These are phyloP conservation scores for Fusarium nurragi DNA, from an alignment of 2,329 filamentous ascomycete species.

Conservation along the genomic window DNA sequence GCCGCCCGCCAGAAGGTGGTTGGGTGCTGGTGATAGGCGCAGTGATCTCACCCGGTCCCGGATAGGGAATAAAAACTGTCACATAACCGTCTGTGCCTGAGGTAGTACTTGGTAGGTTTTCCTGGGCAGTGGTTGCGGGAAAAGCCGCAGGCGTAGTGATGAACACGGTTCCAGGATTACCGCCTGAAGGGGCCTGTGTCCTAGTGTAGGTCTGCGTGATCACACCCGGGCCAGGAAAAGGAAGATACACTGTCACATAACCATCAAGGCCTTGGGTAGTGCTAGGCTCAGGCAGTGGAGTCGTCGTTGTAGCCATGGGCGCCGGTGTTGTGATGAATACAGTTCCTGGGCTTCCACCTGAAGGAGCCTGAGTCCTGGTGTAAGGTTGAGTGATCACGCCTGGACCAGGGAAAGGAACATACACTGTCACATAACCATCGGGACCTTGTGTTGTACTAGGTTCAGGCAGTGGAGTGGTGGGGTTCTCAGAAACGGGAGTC, in stretches of 20 bases:
- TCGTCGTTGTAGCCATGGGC: background rate
- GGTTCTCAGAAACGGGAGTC: conserved; percentile 5
- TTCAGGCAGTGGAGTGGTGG: background rate
- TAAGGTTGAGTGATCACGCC: conserved; percentile 11
- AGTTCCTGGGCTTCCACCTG: conserved; percentile 20
- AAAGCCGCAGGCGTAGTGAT: conserved; percentile 25
- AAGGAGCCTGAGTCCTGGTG: conserved; percentile 14
- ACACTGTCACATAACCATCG: conserved; percentile 12
- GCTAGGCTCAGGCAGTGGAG: conserved; percentile 3
- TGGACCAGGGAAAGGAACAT: conserved; percentile 13
- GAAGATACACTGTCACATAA: conserved; percentile 22
- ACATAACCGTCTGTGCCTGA: conserved; percentile 23
- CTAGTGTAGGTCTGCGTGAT: conserved; percentile 20
- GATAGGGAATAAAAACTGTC: conserved; percentile 22
- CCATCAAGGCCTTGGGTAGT: conserved; percentile 12
- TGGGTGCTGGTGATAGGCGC: conserved; percentile 17
- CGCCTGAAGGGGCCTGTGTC: conserved; percentile 20
- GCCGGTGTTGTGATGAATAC: conserved; percentile 16
- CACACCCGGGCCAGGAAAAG: conserved; percentile 20
- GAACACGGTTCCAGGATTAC: conserved; percentile 24
- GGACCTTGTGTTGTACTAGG: conserved; percentile 9
- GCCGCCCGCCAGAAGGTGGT: conserved; percentile 2
- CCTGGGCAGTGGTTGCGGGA: conserved; percentile 2
- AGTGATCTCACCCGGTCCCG: conserved; percentile 22
- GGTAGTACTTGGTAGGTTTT: conserved; percentile 18